Conservation (phyloP, 2,329 filamentous ascomycete species). For the Fusarium tupiense region DNA sequence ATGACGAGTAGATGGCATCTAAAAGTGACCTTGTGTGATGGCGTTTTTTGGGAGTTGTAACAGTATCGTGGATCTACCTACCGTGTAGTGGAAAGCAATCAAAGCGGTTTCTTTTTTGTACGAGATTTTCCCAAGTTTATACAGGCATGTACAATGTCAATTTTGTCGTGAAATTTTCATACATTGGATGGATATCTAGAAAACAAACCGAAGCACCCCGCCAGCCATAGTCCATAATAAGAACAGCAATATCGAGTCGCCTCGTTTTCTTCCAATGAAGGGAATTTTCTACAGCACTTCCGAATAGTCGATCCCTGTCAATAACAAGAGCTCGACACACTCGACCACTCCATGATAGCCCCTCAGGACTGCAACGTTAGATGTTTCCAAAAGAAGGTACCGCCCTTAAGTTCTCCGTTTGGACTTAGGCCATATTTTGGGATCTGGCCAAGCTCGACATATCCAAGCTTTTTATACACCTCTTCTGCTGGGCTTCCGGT, state of each 20-base stretch:
- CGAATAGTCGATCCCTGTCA: background rate
- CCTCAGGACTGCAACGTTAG: slow-evolving; percentile 45
- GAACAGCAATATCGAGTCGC: slow-evolving; percentile 41
- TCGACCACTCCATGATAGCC: background rate
- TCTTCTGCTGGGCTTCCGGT: slow-evolving; percentile 61
- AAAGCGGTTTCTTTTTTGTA: slow-evolving; percentile 17
- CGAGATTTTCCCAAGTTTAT: background rate
- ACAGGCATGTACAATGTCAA: background rate
- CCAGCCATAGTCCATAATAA: slow-evolving; percentile 22
- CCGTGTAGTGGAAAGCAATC: slow-evolving; percentile 23
- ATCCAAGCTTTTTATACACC: slow-evolving; percentile 66
- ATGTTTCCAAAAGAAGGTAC: slow-evolving; percentile 69
- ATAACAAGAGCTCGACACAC: background rate
- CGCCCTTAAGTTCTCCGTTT: slow-evolving; percentile 59
- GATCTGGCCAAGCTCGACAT: slow-evolving; percentile 63
- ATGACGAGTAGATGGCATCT: slow-evolving; percentile 55
- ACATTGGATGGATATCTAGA: slow-evolving; percentile 28
- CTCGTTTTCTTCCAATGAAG: slow-evolving; percentile 34
- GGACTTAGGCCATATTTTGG: slow-evolving; percentile 63
- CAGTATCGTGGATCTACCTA: slow-evolving; percentile 31
- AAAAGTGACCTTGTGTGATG: slow-evolving; percentile 25
- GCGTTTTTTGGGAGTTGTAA: slow-evolving; percentile 43
- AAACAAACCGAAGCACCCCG: slow-evolving; percentile 35
- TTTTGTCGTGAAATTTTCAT: background rate
- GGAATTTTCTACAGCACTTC: slow-evolving; percentile 29